Base-by-base conservation (phyloP, 2,329 filamentous ascomycete genomes). In the Orbilia ellipsospora region DNA sequence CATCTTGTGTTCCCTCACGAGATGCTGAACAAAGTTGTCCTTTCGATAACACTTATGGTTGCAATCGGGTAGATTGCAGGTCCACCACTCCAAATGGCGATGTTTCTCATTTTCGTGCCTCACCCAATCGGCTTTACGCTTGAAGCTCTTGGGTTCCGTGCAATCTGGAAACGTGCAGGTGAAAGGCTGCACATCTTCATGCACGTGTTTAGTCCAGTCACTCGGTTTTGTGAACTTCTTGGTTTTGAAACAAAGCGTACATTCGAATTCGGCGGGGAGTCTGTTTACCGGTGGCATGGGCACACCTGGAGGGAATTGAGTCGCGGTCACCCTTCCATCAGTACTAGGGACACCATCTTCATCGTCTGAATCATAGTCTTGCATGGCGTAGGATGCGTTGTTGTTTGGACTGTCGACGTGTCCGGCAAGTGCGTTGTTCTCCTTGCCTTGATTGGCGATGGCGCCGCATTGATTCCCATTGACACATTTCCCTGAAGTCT, bases 201-300 rank as follows among this genome's bases (percentile, higher is more conserved):
- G 92, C 0, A 97, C 92, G 80, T 97, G 94, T 81, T 97, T 97
- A 0, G 93, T 96, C 94, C 94, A 97, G 82, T 97, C 94, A 0
- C 93, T 97, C 15, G 93, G 94, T 82, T 97, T 97, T 79, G 90
- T 88, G 79, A 95, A 93, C 79, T 89, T 92, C 85, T 95, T 96
- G 62, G 89, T 87, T 78, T 90, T 88, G 84, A 92, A 97, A 83
- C 94, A 97, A 20, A 97, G 84, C 44, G 91, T 90, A 79, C 94
- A 97, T 83, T 97, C 94, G 76, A 97, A 94, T 80, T 94, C 90
- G 2, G 93, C 92, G 0, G 94, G 94, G 5, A 97, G 86, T 15
- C 88, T 87, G 70, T 85, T 86, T 1, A 92, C 90, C 1, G 92
- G 93, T 4, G 94, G 94, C 82, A 92, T 87, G 5, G 92, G 93